Evolutionary conservation across 2,329 filamentous ascomycete species (phyloP).

Genomic region (Phoma herbarum): DNA sequence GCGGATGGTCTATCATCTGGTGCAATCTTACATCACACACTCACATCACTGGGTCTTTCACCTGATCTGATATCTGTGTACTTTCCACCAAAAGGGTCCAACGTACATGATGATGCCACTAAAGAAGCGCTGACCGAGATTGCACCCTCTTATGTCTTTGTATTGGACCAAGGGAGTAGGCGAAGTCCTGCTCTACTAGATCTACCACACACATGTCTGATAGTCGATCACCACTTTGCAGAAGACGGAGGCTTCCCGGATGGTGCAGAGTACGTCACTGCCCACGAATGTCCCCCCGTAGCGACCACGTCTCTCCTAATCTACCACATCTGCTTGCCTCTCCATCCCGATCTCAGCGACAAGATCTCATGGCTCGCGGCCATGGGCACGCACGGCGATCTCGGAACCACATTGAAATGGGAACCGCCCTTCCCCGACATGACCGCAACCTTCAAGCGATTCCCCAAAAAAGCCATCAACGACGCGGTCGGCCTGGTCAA

Average conservation of each 20-base stretch:
- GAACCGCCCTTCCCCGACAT: conserved; percentile 72
- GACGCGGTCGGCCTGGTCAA: conserved; percentile 71
- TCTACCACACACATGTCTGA: conserved; percentile 59
- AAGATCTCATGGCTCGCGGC: conserved; percentile 69
- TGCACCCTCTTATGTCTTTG: conserved; percentile 66
- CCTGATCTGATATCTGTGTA: conserved; percentile 64
- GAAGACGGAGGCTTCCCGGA: conserved; percentile 67
- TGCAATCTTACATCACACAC: conserved; percentile 68
- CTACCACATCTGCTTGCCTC: conserved; percentile 67
- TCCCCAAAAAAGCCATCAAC: conserved; percentile 70
- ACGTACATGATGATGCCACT: conserved; percentile 65
- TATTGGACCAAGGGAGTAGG: conserved; percentile 72
- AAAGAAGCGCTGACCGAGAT: conserved; percentile 60
- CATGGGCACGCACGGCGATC: conserved; percentile 72
- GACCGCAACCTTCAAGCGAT: conserved; percentile 65
- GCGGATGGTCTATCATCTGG: conserved; percentile 73
- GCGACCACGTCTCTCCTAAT: conserved; percentile 71
- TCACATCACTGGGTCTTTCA: conserved; percentile 66
- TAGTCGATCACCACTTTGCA: conserved; percentile 72
- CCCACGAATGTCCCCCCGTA: conserved; percentile 71
- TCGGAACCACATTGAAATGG: conserved; percentile 73
- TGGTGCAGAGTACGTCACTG: conserved; percentile 65
- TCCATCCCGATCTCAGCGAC: conserved; percentile 61
- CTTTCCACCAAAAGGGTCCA: conserved; percentile 67
- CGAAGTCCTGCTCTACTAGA: conserved; percentile 64